phyloP scores from a whole-genome alignment of 148 eudicot species.

The Rhododendron ferrugineum region DNA sequence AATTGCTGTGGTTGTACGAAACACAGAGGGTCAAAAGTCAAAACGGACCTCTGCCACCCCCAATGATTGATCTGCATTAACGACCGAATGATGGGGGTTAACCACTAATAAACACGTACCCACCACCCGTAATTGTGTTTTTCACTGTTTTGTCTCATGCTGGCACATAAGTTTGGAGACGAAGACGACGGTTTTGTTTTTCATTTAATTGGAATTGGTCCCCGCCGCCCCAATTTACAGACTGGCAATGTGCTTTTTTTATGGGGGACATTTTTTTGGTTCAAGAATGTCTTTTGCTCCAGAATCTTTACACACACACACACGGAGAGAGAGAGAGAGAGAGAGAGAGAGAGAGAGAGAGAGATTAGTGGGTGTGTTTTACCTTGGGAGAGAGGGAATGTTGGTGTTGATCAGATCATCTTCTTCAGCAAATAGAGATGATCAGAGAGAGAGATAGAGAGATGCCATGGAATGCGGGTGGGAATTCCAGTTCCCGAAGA shows the following conservation, averaged over 20 bases:
- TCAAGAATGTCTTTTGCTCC: constrained; percentile 1
- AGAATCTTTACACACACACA: background rate
- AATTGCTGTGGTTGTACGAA: background rate
- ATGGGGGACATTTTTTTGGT: background rate
- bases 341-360: background rate
- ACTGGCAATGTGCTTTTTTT: constrained; percentile 14
- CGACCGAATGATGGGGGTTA: constrained; percentile 6
- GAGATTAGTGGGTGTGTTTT: background rate
- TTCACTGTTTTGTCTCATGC: constrained; percentile 21
- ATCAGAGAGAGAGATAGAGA: background rate
- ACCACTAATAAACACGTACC: background rate
- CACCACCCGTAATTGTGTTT: background rate
- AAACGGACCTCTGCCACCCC: constrained; percentile 1
- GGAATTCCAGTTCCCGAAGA: background rate
- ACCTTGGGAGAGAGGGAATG: constrained; percentile 4
- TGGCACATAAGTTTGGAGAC: constrained; percentile 8
- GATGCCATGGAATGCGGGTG: background rate
- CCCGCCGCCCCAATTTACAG: constrained; percentile 15
- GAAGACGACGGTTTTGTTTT: background rate
- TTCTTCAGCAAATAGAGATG: background rate
- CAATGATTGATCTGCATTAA: constrained; percentile 11
- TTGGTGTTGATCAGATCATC: background rate
- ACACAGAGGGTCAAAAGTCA: constrained; percentile 12
- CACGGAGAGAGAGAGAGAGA: background rate
- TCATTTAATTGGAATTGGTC: constrained; percentile 8